These are phyloP conservation scores for Globisporangium nodosum DNA, from an alignment of 352 stramenopile genomes.

Conservation along the genomic window DNA sequence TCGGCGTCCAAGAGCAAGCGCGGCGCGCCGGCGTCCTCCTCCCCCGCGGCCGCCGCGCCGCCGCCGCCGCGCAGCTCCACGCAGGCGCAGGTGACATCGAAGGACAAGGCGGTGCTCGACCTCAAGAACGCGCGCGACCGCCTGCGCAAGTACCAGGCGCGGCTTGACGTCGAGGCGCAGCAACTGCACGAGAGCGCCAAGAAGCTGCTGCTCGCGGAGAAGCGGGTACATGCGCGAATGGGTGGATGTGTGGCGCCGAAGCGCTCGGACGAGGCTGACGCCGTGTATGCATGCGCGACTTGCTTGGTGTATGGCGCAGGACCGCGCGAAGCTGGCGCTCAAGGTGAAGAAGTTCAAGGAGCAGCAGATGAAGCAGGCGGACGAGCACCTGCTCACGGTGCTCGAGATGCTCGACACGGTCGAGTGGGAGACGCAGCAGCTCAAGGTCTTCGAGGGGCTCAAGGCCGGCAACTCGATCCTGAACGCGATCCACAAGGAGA, in stretches of 20 bases:
- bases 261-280: no score
- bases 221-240: conserved; percentile 25
- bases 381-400: conserved; percentile 84
- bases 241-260: background rate
- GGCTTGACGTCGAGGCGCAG: conserved; percentile 74
- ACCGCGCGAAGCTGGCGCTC: conserved; percentile 80
- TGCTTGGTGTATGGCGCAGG: conserved; percentile 24
- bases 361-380: conserved; percentile 82
- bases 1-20: conserved; percentile 55
- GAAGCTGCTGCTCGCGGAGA: conserved; percentile 60
- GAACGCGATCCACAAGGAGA: conserved; percentile 87
- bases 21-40: conserved; percentile 5
- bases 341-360: conserved; percentile 90
- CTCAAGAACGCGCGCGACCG: conserved; percentile 88
- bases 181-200: conserved; percentile 80
- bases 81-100: conserved; percentile 70
- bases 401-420: conserved; percentile 85
- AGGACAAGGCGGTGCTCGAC: conserved; percentile 86
- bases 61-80: conserved; percentile 17
- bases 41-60: background rate
- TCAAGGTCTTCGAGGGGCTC: conserved; percentile 85
- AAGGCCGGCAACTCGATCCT: conserved; percentile 86
- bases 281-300: background rate
- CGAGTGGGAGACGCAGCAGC: conserved; percentile 85
- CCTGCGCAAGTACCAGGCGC: conserved; percentile 78